Base-by-base conservation (phyloP, 1,284 basidiomycete genomes). In the Microbotryomycetes sp. region DNA sequence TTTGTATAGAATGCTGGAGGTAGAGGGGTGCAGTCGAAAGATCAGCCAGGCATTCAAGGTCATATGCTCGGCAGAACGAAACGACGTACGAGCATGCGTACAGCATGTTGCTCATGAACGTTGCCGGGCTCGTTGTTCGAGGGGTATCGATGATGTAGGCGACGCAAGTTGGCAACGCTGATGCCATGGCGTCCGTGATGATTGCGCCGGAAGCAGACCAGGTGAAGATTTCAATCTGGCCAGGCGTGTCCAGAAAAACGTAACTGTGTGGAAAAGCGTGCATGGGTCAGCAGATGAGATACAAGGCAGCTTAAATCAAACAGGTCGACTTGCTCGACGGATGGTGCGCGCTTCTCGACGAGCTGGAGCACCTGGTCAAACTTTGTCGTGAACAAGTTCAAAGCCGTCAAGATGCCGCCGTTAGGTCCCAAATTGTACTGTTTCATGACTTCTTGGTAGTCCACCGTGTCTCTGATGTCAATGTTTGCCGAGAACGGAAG, bases 101-200 rank as follows among this genome's bases (percentile, higher is more conserved):
- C 54, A 99, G 81, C 96, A 99, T 99, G 77, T 99, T 99, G 56
- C 88, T 91, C 96, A 98, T 99, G 76, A 99, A 99, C 0, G 96
- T 99, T 5, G 94, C 91, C 0, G 96, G 96, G 0, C 92, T 86
- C 0, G 87, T 87, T 11, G 92, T 94, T 60, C 96, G 82, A 18
- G 96, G 94, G 2, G 96, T 98, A 76, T 99, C 96, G 72, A 99
- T 91, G 62, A 99, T 84, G 75, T 97, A 99, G 13, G 93, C 96
- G 45, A 99, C 85, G 26, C 93, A 89, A 0, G 94, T 89, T 0
- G 96, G 96, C 64, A 97, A 79, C 0, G 91, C 85, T 11, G 89
- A 89, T 0, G 94, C 94, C 30, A 98, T 81, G n/a, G 96, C 90
- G 73, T 97, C 93, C 21, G 96, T 98, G 71, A 99, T 97, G 74